Evolutionary conservation across 768 basidiomycete genomes (phyloP), one percentile per base, ranked within the genome.

Genomic region (Calvatia gigantea): DNA sequence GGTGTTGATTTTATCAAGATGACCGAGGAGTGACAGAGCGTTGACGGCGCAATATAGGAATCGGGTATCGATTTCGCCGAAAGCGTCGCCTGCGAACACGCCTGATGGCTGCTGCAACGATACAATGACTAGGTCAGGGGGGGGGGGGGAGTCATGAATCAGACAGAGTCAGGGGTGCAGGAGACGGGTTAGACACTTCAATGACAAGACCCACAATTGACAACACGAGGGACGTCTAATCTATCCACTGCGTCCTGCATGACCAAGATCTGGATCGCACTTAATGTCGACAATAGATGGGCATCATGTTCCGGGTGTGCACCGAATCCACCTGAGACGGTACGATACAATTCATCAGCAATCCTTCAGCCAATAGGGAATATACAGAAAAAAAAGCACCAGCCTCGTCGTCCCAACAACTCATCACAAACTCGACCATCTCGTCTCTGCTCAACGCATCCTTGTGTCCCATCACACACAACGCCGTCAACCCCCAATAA

Each of bases 271-370:
- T 98, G 97, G 15, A 99, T 86, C 2, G 90, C 97, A 58, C 92
- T 94, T 35, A 94, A 73, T 0, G 97, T 98, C 2, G 91, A 76
- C 21, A 86, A 81, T 1, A 98, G 70, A 65, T 98, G 93, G 0
- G 88, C 91, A 67, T 99, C 97, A 64, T 99, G 97, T 21, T 83
- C 86, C 0, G 96, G 95, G 66, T 95, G 91, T 21, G 95, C 87
- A 1, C 93, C 91, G 62, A 96, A 99, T 14, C 76, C 94, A 41
- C 96, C 96, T 97, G 62, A 21, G 57, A 28, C 38, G 51, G 50
- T 11, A 3, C 3, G 6, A 42, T 17, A 28, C 11, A 12, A 50
- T 39, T n/a, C 4, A 47, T 57, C 9, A 27, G 48, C 27, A 35
- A n/a, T n/a, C n/a, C n/a, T n/a, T n/a, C 37, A 45, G 14, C 23